phyloP scores from a whole-genome alignment of 257 asterid genomes.

The Orobanche coerulescens region DNA sequence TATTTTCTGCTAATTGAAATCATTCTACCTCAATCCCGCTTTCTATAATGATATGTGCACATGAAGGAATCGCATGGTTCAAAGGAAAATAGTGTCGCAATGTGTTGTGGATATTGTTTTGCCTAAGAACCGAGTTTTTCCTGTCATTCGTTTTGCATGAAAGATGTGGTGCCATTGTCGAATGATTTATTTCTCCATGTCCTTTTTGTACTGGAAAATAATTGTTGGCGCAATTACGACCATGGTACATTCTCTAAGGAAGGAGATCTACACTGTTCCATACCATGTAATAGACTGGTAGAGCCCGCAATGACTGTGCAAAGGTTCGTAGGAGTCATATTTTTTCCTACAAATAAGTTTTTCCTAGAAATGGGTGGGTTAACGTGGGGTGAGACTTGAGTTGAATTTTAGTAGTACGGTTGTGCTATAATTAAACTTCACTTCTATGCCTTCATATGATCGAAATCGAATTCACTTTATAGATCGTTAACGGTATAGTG shows the following conservation, averaged over 20 bases:
- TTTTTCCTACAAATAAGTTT: neutral
- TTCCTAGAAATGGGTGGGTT: too few species aligned
- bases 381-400: too few species aligned
- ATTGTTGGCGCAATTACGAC: constrained; percentile 84
- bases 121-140: constrained; percentile 7
- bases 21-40: neutral
- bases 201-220: constrained; percentile 80
- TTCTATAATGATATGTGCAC: neutral
- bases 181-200: constrained; percentile 97
- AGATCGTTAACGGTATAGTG: too few species aligned
- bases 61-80: constrained; percentile 8
- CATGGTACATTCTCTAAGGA: constrained; percentile 73
- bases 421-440: too few species aligned
- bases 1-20: constrained; percentile 5
- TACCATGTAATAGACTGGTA: constrained; percentile 85
- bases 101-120: neutral
- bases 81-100: neutral
- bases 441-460: too few species aligned
- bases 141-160: constrained; percentile 43
- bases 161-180: constrained; percentile 99
- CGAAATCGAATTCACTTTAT: too few species aligned
- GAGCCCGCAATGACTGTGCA: constrained; percentile 79
- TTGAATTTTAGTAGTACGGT: too few species aligned
- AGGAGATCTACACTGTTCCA: constrained; percentile 62
- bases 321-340: constrained; percentile 52